Conservation (phyloP, 176 grass and related monocot species). For the Oryza glaberrima region DNA sequence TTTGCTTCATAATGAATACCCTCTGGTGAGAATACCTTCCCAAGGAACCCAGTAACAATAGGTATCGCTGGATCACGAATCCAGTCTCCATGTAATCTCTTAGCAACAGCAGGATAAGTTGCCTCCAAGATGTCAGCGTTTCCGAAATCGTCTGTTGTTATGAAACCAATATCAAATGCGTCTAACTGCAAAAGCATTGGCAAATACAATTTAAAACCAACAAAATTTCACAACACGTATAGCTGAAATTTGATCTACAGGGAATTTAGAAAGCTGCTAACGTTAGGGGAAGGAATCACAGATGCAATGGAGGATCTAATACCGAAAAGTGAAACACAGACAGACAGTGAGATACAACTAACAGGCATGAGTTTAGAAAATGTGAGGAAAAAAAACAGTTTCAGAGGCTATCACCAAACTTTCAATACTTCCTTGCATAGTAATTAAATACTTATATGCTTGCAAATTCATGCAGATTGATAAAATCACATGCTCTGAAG, state of each 20-base stretch:
- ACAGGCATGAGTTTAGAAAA: constrained; percentile 13
- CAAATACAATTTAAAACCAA: constrained; percentile 18
- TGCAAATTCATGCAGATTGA: constrained; percentile 8
- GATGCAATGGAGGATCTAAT: constrained; percentile 8
- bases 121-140: constrained; percentile 96
- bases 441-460: background rate
- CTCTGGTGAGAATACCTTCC: constrained; percentile 62
- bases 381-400: background rate
- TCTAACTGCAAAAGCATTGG: constrained; percentile 67
- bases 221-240: constrained; percentile 1
- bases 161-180: constrained; percentile 90
- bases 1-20: constrained; percentile 2
- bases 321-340: background rate
- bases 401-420: background rate
- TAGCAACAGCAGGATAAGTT: constrained; percentile 92
- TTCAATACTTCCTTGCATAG: constrained; percentile 12
- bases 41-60: constrained; percentile 93
- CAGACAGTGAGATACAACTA: constrained; percentile 1
- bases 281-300: constrained; percentile 19
- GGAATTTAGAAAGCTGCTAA: constrained; percentile 19
- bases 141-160: constrained; percentile 90
- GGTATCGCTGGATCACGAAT: constrained; percentile 79
- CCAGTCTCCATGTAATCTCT: constrained; percentile 87
- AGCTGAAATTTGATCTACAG: background rate
- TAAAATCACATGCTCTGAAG: constrained; percentile 5